phyloP scores from a whole-genome alignment of 116 monocot species.

The Dioscorea cayenensis region DNA sequence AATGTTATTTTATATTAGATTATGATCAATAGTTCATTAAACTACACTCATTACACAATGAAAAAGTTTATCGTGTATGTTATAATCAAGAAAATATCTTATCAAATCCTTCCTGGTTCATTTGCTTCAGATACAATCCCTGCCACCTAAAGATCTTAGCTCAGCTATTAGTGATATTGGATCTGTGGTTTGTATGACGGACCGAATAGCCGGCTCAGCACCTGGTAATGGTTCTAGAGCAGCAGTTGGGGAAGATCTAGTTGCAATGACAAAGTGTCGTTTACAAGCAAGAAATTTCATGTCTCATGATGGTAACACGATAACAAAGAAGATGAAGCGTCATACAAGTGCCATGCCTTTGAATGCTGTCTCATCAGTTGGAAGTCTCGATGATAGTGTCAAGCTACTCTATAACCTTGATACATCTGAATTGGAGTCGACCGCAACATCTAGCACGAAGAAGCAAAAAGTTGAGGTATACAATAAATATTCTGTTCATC shows the following conservation, averaged over 20 bases:
- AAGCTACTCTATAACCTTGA: conserved; percentile 40
- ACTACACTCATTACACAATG: no score
- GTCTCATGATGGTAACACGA: conserved; percentile 59
- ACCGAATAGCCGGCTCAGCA: conserved; percentile 82
- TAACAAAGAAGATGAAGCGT: conserved; percentile 88
- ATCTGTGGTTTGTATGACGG: conserved; percentile 81
- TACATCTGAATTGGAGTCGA: conserved; percentile 73
- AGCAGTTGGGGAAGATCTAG: conserved; percentile 95
- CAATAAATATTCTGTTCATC: background rate
- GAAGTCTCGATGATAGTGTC: conserved; percentile 71
- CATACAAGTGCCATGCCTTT: conserved; percentile 92
- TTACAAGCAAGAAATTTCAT: conserved; percentile 87
- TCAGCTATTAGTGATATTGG: conserved; percentile 71
- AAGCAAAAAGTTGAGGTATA: conserved; percentile 61
- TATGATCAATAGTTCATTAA: background rate
- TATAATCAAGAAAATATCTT: conserved; percentile 16
- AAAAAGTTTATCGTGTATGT: no score
- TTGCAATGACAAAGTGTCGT: conserved; percentile 93
- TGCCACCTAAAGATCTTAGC: conserved; percentile 33
- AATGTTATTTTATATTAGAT: background rate
- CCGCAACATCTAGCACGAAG: conserved; percentile 69
- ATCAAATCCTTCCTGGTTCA: background rate
- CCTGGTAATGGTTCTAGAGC: conserved; percentile 77
- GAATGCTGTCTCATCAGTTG: conserved; percentile 56
- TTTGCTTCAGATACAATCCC: conserved; percentile 47